These are phyloP conservation scores for Hypoxylon fragiforme DNA, from an alignment of 495 filamentous ascomycete species.

Conservation along the genomic window DNA sequence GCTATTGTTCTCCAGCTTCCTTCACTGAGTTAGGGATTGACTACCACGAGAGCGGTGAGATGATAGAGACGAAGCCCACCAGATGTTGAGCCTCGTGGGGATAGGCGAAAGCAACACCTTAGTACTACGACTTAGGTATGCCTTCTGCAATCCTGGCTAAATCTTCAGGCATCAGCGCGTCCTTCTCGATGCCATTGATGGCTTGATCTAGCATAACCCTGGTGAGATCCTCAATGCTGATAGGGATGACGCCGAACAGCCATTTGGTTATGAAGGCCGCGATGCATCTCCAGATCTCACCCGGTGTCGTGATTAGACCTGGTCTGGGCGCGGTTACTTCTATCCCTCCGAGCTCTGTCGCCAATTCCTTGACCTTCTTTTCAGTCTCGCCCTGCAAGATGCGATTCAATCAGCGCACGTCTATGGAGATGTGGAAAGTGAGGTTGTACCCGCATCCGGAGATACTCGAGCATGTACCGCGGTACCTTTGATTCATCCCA, in stretches of 20 bases:
- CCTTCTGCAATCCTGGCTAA: slow-evolving; percentile 45
- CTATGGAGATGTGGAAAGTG: background rate
- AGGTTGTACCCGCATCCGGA: slow-evolving; percentile 42
- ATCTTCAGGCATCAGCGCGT: slow-evolving; percentile 48
- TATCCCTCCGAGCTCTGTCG: slow-evolving; percentile 38
- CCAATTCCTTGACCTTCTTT: slow-evolving; percentile 44
- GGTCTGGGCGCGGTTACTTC: slow-evolving; percentile 46
- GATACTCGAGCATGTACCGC: slow-evolving; percentile 41
- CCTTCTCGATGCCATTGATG: slow-evolving; percentile 50
- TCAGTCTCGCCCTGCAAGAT: slow-evolving; percentile 47
- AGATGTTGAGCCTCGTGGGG: too few species aligned
- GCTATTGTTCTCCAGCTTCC: too few species aligned
- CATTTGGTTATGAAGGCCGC: slow-evolving; percentile 11
- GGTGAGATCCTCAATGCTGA: slow-evolving; percentile 46
- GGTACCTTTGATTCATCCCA: slow-evolving; percentile 46
- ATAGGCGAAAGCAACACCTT: background rate
- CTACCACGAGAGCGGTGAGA: too few species aligned
- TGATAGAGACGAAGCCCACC: too few species aligned
- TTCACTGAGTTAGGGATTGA: too few species aligned
- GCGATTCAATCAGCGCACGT: background rate
- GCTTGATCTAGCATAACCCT: slow-evolving; percentile 49
- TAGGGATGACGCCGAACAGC: slow-evolving; percentile 35
- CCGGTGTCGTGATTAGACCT: slow-evolving; percentile 42
- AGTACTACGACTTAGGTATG: background rate
- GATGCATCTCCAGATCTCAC: slow-evolving; percentile 13